Base-by-base conservation (phyloP, 1,139 yeast species). In the Pneumocystis oryctolagi region DNA sequence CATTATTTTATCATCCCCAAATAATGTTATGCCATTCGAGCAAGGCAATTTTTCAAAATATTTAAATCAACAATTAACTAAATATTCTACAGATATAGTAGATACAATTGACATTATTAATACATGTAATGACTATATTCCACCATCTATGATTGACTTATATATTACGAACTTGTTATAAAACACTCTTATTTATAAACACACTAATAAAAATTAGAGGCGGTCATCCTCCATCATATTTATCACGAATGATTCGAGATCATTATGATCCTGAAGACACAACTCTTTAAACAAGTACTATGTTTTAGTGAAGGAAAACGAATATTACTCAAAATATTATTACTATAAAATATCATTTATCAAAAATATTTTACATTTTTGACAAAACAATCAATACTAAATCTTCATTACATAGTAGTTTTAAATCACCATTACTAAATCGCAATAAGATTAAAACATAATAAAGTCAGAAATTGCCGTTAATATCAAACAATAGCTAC, bases 191-290 rank as follows among this genome's bases (percentile, higher is more conserved):
- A 65, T 40, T 32, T 56, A 35, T 58, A 34, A 30, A 18, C 9
- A 18, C 32, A 20, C 31, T 42, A 31, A 60, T 39, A 34, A 39
- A 31, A 30, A 34, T 5, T 68, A 77, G 78, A 66, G 98, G 98
- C 60, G 97, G 97, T 35, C 90, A 87, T 73, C 88, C 97, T 32
- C 98, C 98, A 61, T 89, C 95, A 68, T 94, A 92, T 75, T 86
- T 92, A 63, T 94, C 94, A 75, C 84, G 98, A 76, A 86, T 92
- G 66, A 96, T 92, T 58, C 82, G 90, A 77, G 99, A 94, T 75
- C 89, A 90, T 74, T 94, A 94, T 76, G 66, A 65, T 47, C 53
- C 62, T 14, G 56, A 58, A 47, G 66, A 65, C 53, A 64, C 59
- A 32, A 53, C 28, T 14, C 61, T 65, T 9, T 35, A 28, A 34